Percentiles rank a stretch among this genome's conserved stretches.
These are phyloP conservation scores for Stellera chamaejasme DNA, from an alignment of 345 rosid genomes.

Conservation along the genomic window DNA sequence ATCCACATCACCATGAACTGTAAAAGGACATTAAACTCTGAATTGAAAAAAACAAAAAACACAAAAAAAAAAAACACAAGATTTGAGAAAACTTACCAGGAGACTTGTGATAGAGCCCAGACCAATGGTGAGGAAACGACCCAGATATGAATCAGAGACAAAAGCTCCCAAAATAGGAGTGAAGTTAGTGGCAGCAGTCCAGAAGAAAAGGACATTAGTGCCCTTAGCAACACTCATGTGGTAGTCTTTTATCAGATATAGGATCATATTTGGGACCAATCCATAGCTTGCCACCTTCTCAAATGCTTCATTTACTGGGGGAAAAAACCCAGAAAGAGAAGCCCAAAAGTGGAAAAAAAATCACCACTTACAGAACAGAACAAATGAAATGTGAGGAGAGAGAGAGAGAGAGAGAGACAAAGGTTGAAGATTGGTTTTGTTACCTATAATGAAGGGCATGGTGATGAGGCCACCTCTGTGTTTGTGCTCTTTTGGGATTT, in stretches of 20 bases:
- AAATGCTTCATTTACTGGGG: slow-evolving; percentile 67
- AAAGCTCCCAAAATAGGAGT: slow-evolving; percentile 64
- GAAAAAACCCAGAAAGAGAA: not conserved
- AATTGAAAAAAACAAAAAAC: slow-evolving; percentile 2
- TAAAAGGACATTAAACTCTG: not conserved
- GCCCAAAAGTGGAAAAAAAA: not conserved
- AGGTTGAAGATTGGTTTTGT: no score
- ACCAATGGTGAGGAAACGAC: slow-evolving; percentile 63
- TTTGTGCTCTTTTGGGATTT: slow-evolving; percentile 15
- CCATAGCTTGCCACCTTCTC: slow-evolving; percentile 87
- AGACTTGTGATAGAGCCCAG: slow-evolving; percentile 56
- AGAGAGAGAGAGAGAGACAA: no score
- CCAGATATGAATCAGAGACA: slow-evolving; percentile 61
- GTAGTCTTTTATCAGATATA: slow-evolving; percentile 49
- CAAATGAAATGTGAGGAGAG: not conserved
- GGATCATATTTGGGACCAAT: slow-evolving; percentile 54
- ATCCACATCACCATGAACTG: not conserved
- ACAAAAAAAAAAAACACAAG: no score
- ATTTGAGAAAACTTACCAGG: slow-evolving; percentile 30
- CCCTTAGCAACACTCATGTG: slow-evolving; percentile 48
- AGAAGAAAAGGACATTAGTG: slow-evolving; percentile 48
- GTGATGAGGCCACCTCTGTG: slow-evolving; percentile 62
- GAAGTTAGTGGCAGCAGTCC: slow-evolving; percentile 64
- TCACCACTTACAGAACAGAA: not conserved
- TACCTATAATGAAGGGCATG: slow-evolving; percentile 76